Evolutionary conservation across 192 early-diverging fungal species (phyloP).

Genomic region (Rhizophagus clarus): DNA sequence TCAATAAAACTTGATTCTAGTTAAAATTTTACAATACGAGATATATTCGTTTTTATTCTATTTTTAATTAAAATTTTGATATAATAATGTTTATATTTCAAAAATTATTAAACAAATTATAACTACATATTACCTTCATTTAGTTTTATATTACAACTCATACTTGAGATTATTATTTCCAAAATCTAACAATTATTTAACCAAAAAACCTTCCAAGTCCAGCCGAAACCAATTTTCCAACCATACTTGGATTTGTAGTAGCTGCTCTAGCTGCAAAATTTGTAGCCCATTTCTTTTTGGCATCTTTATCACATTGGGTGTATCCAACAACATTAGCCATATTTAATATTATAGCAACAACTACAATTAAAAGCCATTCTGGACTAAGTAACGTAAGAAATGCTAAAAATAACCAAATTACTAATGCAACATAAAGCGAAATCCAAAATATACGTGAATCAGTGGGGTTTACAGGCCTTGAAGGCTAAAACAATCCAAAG

Average conservation of each 20-base stretch:
- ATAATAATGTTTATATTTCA: no score
- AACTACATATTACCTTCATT: no score
- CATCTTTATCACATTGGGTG: constrained; percentile 93
- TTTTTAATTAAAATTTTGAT: no score
- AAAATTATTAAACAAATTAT: no score
- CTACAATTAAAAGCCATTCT: constrained; percentile 84
- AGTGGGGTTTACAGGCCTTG: constrained; percentile 73
- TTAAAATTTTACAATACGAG: no score
- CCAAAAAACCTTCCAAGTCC: constrained; percentile 25
- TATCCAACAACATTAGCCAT: constrained; percentile 94
- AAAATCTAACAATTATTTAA: not conserved
- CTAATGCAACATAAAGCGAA: constrained; percentile 83
- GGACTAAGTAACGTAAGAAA: constrained; percentile 75
- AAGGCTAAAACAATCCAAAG: constrained; percentile 45
- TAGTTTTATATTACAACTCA: no score
- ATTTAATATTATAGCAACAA: constrained; percentile 84
- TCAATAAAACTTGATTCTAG: not conserved
- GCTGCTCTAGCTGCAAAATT: constrained; percentile 51
- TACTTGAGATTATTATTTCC: no score
- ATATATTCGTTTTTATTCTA: no score
- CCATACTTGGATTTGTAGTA: not conserved
- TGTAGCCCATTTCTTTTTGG: constrained; percentile 72
- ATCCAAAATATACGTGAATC: constrained; percentile 96
- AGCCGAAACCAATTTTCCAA: constrained; percentile 25
- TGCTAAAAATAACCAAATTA: constrained; percentile 81